Evolutionary conservation across 768 basidiomycete genomes (phyloP), one percentile per base, ranked within the genome.

Genomic region (Lentinula sp.): DNA sequence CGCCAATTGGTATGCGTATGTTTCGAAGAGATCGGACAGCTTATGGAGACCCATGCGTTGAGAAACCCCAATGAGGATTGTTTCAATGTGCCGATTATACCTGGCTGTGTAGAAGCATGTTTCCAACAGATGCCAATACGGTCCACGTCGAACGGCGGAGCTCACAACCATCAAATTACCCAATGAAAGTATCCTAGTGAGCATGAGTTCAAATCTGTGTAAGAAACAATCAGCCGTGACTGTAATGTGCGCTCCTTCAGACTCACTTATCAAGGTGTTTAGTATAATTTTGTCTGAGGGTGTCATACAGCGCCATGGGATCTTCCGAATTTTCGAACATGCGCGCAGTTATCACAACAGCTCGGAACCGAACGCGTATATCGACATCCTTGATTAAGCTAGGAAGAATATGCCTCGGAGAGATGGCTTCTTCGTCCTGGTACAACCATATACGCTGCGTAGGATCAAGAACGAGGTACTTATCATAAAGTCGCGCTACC

Each of bases 101-200:
- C 15, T 65, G 57, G 56, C 67, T 61, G 69, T 68, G 63, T 78
- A 72, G 64, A 76, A 66, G 71, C 82, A 83, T 5, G 83, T 82
- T 70, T 95, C 93, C 62, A 98, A 75, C 53, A 98, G 70, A 71
- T 96, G 89, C 86, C 89, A 95, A 68, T 96, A 94, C 1, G 93
- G 82, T 3, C 86, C 89, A 15, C 92, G 84, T 31, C 95, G 81
- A 21, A 89, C 82, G 1, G 82, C 80, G 1, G 92, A 88, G 67
- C 87, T 89, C 16, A 85, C 81, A 43, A 97, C 80, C 81, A 92
- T 87, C 64, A 88, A 82, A 72, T 92, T 93, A 31, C 84, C 88
- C 13, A 90, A 76, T 18, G 80, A 84, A 32, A 93, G 76, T 32
- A 87, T 78, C 45, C 87, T 84, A 10, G 88, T 93, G 57, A 90